Percentiles rank a stretch among this genome's conserved stretches.
These are phyloP conservation scores for Ascochyta fabae DNA, from an alignment of 2,329 filamentous ascomycete genomes.

Conservation along the genomic window DNA sequence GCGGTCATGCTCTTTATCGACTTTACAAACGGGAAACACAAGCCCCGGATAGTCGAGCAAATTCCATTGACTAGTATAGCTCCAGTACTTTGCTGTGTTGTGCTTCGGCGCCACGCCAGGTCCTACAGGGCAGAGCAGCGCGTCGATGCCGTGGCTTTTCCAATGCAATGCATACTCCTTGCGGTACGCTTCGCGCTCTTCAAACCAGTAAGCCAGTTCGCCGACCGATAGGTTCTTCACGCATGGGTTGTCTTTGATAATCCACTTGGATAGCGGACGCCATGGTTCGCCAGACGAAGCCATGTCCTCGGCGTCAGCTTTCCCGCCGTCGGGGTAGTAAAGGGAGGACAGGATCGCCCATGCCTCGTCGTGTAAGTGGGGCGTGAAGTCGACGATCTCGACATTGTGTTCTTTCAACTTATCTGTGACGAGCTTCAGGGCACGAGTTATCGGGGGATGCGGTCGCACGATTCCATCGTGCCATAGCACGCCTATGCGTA, in stretches of 20 bases:
- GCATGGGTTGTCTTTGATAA: slow-evolving; percentile 62
- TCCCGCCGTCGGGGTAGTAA: slow-evolving; percentile 64
- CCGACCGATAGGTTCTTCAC: slow-evolving; percentile 50
- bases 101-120: slow-evolving; percentile 63
- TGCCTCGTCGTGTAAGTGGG: slow-evolving; percentile 58
- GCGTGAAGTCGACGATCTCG: slow-evolving; percentile 60
- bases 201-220: slow-evolving; percentile 53
- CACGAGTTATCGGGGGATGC: slow-evolving; percentile 69
- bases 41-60: slow-evolving; percentile 69
- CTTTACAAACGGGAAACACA: slow-evolving; percentile 62
- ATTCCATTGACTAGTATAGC: slow-evolving; percentile 73
- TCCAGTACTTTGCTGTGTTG: slow-evolving; percentile 64
- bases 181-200: slow-evolving; percentile 53
- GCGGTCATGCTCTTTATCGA: slow-evolving; percentile 52
- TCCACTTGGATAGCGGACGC: slow-evolving; percentile 64
- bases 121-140: slow-evolving; percentile 66
- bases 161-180: slow-evolving; percentile 55
- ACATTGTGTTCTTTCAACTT: slow-evolving; percentile 56
- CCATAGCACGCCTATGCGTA: slow-evolving; percentile 68
- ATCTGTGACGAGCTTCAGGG: slow-evolving; percentile 56
- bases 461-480: slow-evolving; percentile 69
- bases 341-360: slow-evolving; percentile 55
- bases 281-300: slow-evolving; percentile 63
- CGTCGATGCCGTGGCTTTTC: slow-evolving; percentile 59
- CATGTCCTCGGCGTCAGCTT: slow-evolving; percentile 60